Conservation (phyloP, 2,329 filamentous ascomycete genomes). For the Ophiostoma montium region DNA sequence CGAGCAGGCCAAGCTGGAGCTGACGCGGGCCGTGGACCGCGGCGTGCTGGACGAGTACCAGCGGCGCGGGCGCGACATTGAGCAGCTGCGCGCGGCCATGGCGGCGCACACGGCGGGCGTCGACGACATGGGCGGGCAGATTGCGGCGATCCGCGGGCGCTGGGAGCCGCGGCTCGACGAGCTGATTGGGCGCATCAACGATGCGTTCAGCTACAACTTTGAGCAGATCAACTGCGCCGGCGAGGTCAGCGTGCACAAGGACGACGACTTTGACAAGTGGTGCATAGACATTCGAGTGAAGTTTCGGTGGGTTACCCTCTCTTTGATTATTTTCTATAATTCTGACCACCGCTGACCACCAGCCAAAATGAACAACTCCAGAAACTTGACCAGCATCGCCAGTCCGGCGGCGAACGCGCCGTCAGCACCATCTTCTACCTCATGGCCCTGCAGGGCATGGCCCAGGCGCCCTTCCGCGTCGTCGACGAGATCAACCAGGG, state of each 20-base stretch:
- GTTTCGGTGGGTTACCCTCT: slow-evolving; percentile 46
- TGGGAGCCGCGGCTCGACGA: slow-evolving; percentile 80
- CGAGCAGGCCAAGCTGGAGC: slow-evolving; percentile 60
- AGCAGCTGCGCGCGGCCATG: slow-evolving; percentile 43
- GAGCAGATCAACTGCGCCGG: slow-evolving; percentile 88
- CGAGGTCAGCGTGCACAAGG: slow-evolving; percentile 77
- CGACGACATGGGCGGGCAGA: slow-evolving; percentile 39
- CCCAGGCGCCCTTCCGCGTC: slow-evolving; percentile 88
- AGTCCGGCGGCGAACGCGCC: slow-evolving; percentile 90
- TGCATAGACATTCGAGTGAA: slow-evolving; percentile 87
- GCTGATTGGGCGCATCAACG: slow-evolving; percentile 68
- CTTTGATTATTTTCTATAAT: background rate
- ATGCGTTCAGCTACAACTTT: slow-evolving; percentile 87
- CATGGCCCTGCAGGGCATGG: slow-evolving; percentile 90
- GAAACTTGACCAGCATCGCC: slow-evolving; percentile 76
- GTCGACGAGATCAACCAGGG: slow-evolving; percentile 99
- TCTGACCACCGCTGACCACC: background rate
- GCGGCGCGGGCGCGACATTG: slow-evolving; percentile 55
- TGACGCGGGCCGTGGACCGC: slow-evolving; percentile 66
- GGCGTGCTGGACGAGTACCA: slow-evolving; percentile 67
- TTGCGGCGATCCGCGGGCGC: slow-evolving; percentile 48
- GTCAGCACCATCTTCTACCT: slow-evolving; percentile 98
- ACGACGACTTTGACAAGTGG: slow-evolving; percentile 89
- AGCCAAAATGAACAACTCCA: slow-evolving; percentile 71
- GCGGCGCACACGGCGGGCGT: slow-evolving; percentile 40